phyloP scores from a whole-genome alignment of 371 early-diverging fungal species.

The Lichtheimia hyalospora region DNA sequence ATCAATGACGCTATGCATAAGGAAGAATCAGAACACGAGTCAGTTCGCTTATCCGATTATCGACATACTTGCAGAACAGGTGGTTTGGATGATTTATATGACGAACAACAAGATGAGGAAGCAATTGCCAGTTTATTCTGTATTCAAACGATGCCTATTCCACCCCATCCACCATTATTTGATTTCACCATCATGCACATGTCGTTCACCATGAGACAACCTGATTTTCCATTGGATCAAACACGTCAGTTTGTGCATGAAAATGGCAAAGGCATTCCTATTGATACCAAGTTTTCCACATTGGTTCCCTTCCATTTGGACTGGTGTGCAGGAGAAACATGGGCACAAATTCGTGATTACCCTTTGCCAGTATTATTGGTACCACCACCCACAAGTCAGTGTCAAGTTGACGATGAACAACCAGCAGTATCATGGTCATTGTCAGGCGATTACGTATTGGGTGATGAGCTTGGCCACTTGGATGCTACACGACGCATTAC shows the following conservation, averaged over 20 bases:
- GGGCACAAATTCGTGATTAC: constrained; percentile 62
- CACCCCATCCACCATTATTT: constrained; percentile 45
- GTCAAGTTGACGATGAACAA: neutral
- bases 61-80: constrained; percentile 12
- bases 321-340: constrained; percentile 40
- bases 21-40: constrained; percentile 23
- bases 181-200: constrained; percentile 39
- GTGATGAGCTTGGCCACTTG: constrained; percentile 35
- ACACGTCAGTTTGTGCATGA: constrained; percentile 61
- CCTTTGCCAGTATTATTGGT: constrained; percentile 54
- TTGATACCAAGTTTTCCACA: constrained; percentile 53
- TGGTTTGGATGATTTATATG: constrained; percentile 17
- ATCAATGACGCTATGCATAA: constrained; percentile 25
- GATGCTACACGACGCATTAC: constrained; percentile 35
- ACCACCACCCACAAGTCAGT: constrained; percentile 24
- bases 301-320: constrained; percentile 56
- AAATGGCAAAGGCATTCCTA: constrained; percentile 59
- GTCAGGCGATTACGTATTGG: constrained; percentile 46
- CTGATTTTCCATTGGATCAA: constrained; percentile 46
- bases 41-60: constrained; percentile 16
- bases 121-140: constrained; percentile 19
- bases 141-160: constrained; percentile 23
- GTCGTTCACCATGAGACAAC: constrained; percentile 29
- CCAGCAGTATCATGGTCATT: constrained; percentile 29
- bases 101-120: constrained; percentile 11